Percentiles rank a stretch among this genome's conserved stretches.
phyloP scores from a whole-genome alignment of 2,329 filamentous ascomycete genomes.

The Thermothelomyces thermophilus region DNA sequence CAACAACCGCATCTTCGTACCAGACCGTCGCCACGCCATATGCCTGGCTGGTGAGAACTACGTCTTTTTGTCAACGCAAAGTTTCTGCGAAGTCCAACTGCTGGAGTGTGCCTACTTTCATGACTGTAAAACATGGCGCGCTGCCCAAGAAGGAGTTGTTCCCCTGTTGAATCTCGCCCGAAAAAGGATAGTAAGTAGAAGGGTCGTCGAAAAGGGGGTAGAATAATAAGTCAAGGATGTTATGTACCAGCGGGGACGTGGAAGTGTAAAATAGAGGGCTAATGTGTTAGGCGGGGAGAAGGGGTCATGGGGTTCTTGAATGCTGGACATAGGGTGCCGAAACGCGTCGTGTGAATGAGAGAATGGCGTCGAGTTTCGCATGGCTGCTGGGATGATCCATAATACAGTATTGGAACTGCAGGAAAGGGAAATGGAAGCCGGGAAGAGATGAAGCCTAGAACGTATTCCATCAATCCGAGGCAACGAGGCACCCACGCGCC shows the following conservation, averaged over 20 bases:
- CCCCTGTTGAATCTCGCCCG: neutral
- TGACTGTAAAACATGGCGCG: slow-evolving; percentile 85
- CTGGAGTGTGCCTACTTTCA: slow-evolving; percentile 58
- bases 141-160: neutral
- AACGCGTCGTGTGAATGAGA: neutral
- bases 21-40: slow-evolving; percentile 94
- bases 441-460: neutral
- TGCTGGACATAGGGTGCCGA: neutral
- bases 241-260: too few species aligned
- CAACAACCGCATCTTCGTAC: slow-evolving; percentile 53
- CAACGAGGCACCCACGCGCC: neutral
- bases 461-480: too few species aligned
- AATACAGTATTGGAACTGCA: neutral
- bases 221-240: too few species aligned
- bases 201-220: neutral
- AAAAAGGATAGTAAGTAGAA: neutral
- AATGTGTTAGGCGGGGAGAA: neutral
- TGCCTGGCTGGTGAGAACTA: slow-evolving; percentile 74
- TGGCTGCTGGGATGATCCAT: neutral
- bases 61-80: neutral
- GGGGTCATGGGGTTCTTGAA: neutral
- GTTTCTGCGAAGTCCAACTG: slow-evolving; percentile 25
- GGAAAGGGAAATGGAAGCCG: neutral
- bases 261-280: neutral
- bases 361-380: neutral